Percentiles rank a stretch among this genome's conserved stretches.
phyloP scores from a whole-genome alignment of 768 basidiomycete species.

The Russula sp. region DNA sequence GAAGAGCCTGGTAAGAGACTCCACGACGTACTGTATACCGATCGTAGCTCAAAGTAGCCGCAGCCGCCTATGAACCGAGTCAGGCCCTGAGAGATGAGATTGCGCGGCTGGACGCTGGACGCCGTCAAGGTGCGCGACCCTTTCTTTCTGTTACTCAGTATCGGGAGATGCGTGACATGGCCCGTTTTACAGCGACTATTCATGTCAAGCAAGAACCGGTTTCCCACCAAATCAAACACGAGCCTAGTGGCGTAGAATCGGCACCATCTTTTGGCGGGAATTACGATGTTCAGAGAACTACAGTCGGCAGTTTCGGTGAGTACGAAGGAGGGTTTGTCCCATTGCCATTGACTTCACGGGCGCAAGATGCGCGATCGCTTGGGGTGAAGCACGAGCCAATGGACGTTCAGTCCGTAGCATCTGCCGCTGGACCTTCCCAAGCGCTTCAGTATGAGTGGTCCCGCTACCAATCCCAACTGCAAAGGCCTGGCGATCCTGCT shows the following conservation, averaged over 20 bases:
- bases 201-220: conserved; percentile 11
- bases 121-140: background rate
- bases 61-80: conserved; percentile 8
- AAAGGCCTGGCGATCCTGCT: background rate
- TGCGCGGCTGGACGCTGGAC: conserved; percentile 1
- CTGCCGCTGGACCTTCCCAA: background rate
- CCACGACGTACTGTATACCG: no score
- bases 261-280: background rate
- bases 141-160: background rate
- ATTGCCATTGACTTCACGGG: background rate
- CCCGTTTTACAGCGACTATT: background rate
- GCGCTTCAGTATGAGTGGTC: conserved; percentile 6
- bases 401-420: background rate
- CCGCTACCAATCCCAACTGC: conserved; percentile 5
- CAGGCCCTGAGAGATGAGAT: conserved; percentile 19
- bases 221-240: background rate
- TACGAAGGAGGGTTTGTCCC: background rate
- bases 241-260: background rate
- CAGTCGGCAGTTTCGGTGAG: background rate
- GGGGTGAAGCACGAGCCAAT: conserved; percentile 12
- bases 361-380: background rate
- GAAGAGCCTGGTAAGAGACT: conserved; percentile 5
- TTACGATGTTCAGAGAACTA: background rate
- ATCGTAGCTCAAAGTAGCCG: background rate
- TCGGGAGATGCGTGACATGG: background rate